A percentile compares a stretch with the other conserved stretches of the same genome.
These are phyloP conservation scores for Lathyrus sativus DNA, from an alignment of 306 rosid species.

Conservation along the genomic window DNA sequence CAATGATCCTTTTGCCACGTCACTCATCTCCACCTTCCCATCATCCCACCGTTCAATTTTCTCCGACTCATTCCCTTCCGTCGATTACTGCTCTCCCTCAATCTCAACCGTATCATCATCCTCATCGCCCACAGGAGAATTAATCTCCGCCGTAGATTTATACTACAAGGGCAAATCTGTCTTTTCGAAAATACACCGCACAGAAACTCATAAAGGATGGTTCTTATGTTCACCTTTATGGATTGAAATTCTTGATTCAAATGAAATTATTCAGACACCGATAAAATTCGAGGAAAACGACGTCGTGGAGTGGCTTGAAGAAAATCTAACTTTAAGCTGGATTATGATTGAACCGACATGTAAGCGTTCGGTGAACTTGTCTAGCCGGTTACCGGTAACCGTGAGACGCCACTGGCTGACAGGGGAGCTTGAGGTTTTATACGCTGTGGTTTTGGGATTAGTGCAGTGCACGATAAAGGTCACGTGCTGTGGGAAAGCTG, in stretches of 20 bases:
- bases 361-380: slow-evolving; percentile 62
- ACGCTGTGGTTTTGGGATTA: slow-evolving; percentile 45
- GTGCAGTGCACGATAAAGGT: slow-evolving; percentile 63
- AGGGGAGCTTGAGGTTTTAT: slow-evolving; percentile 56
- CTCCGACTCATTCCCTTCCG: slow-evolving; percentile 69
- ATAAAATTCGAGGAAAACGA: slow-evolving; percentile 34
- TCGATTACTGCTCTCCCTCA: slow-evolving; percentile 37
- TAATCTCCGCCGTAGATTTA: slow-evolving; percentile 77
- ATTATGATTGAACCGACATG: slow-evolving; percentile 60
- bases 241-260: slow-evolving; percentile 58
- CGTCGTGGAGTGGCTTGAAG: slow-evolving; percentile 47
- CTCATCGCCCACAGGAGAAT: slow-evolving; percentile 30
- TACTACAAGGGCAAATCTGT: slow-evolving; percentile 50
- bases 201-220: slow-evolving; percentile 57
- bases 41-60: slow-evolving; percentile 63
- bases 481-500: slow-evolving; percentile 59
- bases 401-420: slow-evolving; percentile 68
- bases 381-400: slow-evolving; percentile 62
- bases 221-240: slow-evolving; percentile 66
- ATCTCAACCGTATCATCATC: not conserved
- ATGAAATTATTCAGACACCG: slow-evolving; percentile 55
- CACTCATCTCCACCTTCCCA: slow-evolving; percentile 56
- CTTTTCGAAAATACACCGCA: slow-evolving; percentile 54
- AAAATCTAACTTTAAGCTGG: slow-evolving; percentile 71
- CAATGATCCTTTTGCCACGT: slow-evolving; percentile 34